A percentile compares a stretch with the other conserved stretches of the same genome.
Conservation (phyloP, 169 alveolate genomes). For the Eimeria praecox region DNA sequence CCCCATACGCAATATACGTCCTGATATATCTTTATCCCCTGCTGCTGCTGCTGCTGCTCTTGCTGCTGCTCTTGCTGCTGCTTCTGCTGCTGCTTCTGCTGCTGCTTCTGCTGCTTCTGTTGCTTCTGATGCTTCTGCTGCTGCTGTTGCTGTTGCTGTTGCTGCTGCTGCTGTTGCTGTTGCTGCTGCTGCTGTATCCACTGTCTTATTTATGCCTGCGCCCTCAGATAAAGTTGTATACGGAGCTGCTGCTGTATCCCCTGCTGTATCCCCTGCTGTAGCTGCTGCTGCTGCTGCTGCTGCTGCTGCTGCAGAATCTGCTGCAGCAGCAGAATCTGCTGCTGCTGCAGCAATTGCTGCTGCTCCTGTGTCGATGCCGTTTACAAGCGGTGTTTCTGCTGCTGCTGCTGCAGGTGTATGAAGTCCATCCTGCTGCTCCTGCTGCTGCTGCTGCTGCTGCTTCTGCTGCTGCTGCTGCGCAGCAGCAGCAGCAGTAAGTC, state of each 20-base stretch:
- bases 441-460: not conserved
- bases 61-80: slow-evolving; percentile 30
- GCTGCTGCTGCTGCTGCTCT: slow-evolving; percentile 11
- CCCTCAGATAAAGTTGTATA: too few relatives aligned
- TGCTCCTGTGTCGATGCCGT: not conserved
- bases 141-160: too few relatives aligned
- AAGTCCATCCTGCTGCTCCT: not conserved
- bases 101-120: not conserved
- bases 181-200: not conserved
- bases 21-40: not conserved
- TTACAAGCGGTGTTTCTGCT: not conserved
- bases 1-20: slow-evolving; percentile 4
- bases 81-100: slow-evolving; percentile 16
- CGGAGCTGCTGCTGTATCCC: not conserved
- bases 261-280: not conserved
- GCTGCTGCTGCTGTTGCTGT: not conserved
- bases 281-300: not conserved
- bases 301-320: not conserved
- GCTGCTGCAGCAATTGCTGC: not conserved
- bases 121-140: not conserved
- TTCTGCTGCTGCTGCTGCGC: not conserved
- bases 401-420: not conserved
- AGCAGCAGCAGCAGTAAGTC: not conserved
- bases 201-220: too few relatives aligned
- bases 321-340: not conserved